Evolutionary conservation across 805 yeast genomes (phyloP), one percentile per base, ranked within the genome.

Genomic region (Wickerhamomyces ciferrii): DNA sequence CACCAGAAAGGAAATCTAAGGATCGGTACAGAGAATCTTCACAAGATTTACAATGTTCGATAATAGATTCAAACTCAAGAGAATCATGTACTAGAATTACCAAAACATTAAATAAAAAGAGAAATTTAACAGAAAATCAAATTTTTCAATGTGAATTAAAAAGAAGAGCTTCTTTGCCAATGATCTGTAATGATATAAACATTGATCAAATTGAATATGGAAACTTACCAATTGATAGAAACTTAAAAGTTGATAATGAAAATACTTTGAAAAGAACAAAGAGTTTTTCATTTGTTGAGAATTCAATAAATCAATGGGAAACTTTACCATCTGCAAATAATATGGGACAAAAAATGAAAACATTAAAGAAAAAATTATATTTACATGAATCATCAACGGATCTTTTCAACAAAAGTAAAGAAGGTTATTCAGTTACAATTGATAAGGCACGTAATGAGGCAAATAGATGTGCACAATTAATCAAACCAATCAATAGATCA

Each of bases 221-320:
- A 44, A 53, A 61, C 51, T 59, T 60, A 45, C 20, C 43, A 39
- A 43, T 53, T 1, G 25, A 25, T 8, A 41, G 56, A 27, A 37
- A 17, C 7, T 47, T 50, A 1, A 46, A 29, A 4, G n/a, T 19
- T 1, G 23, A 39, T 21, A 40, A 44, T 23, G 13, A 44, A 38
- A 18, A 11, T 10, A 43, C 44, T 8, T 41, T 63, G 47, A 61
- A 54, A 50, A 54, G 76, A 45, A 52, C 63, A n/a, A 57, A 59
- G 39, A 72, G 78, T 32, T 67, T 70, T 41, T 63, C 72, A 6
- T 49, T 56, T 19, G 47, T 67, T 7, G 72, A 65, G 29, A 51
- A 51, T 1, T 21, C 54, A 0, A 20, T 53, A 3, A 11, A 47
- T 13, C 31, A 38, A 18, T 53, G 49, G 52, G 52, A 52, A 2